A percentile compares a stretch with the other conserved stretches of the same genome.
Evolutionary conservation across 768 basidiomycete genomes (phyloP).

Genomic region (Panaeolus papilionaceus): DNA sequence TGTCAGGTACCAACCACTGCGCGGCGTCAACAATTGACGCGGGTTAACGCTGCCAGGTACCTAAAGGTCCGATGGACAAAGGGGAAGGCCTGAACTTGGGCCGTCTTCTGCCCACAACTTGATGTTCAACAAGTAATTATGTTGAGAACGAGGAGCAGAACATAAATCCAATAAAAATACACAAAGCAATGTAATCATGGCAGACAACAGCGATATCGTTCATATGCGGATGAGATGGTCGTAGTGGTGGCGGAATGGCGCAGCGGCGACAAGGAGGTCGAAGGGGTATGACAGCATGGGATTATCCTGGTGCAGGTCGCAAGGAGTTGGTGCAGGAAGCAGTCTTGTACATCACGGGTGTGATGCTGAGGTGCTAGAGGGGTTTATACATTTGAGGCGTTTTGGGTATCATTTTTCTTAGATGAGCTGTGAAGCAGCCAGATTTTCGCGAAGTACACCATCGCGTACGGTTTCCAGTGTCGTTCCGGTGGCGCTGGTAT

Average conservation of each 20-base stretch:
- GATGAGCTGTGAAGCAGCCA: slow-evolving; percentile 58
- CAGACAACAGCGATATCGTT: slow-evolving; percentile 1
- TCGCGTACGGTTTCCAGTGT: slow-evolving; percentile 70
- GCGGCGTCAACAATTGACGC: not conserved
- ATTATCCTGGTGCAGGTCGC: not conserved
- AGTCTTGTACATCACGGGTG: not conserved
- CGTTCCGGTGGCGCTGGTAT: slow-evolving; percentile 65
- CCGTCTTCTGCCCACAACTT: not conserved
- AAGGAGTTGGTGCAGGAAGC: not conserved
- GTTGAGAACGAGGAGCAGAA: not conserved
- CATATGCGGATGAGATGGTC: not conserved
- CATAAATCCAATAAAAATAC: slow-evolving; percentile 10
- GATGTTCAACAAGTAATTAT: not conserved
- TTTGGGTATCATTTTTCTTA: slow-evolving; percentile 31
- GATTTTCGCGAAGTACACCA: slow-evolving; percentile 63
- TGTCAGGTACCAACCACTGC: not conserved
- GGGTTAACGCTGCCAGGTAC: not conserved
- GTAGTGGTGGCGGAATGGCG: not conserved
- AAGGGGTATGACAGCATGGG: slow-evolving; percentile 14
- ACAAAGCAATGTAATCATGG: slow-evolving; percentile 6
- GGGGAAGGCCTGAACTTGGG: not conserved
- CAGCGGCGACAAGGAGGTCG: slow-evolving; percentile 1
- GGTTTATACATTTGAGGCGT: not conserved
- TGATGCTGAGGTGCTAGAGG: not conserved
- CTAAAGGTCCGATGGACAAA: not conserved